Evolutionary conservation across 1,139 yeast species (phyloP).

Genomic region (Candida buenavistaensis): DNA sequence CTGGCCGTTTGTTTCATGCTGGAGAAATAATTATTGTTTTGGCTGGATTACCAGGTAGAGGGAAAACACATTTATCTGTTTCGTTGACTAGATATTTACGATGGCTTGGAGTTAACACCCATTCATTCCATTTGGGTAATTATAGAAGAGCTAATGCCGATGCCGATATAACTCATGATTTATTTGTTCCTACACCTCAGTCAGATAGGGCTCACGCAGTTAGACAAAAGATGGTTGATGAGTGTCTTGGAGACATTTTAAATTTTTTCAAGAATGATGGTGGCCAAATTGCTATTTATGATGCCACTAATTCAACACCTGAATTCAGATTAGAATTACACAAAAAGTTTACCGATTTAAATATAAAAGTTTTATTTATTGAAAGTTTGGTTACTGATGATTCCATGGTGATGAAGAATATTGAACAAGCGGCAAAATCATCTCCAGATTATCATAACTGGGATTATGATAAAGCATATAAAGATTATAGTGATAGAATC

Average conservation of each 20-base stretch:
- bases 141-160: conserved; percentile 68
- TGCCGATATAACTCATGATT: conserved; percentile 63
- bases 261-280: conserved; percentile 68
- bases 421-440: conserved; percentile 75
- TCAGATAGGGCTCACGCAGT: conserved; percentile 53
- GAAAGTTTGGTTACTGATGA: conserved; percentile 85
- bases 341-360: conserved; percentile 51
- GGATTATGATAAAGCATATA: conserved; percentile 62
- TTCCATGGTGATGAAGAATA: conserved; percentile 67
- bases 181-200: conserved; percentile 64
- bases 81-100: conserved; percentile 87
- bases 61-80: conserved; percentile 91
- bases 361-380: conserved; percentile 79
- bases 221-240: conserved; percentile 59
- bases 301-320: conserved; percentile 86
- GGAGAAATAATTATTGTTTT: conserved; percentile 88
- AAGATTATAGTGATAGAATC: conserved; percentile 58
- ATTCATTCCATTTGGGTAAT: conserved; percentile 89
- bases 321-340: conserved; percentile 63
- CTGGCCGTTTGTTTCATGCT: conserved; percentile 90
- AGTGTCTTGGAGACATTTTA: conserved; percentile 69
- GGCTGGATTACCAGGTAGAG: conserved; percentile 95
- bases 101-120: conserved; percentile 94
- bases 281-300: conserved; percentile 95
- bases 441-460: conserved; percentile 87